phyloP scores from a whole-genome alignment of 352 stramenopile species.

The Globisporangium paddicum region DNA sequence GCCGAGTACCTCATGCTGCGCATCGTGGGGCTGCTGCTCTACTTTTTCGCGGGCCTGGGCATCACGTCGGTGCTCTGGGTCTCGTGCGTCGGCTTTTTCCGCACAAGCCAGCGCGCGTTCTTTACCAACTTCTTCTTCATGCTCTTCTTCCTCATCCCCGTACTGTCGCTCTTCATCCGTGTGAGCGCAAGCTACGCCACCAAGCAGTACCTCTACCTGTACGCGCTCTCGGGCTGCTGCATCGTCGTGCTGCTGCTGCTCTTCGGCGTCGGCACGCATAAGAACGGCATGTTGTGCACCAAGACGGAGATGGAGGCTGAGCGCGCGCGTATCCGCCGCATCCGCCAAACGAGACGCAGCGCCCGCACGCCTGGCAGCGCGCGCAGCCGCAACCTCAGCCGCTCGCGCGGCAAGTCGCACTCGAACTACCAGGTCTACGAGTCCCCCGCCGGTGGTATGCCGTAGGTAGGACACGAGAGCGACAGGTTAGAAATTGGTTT shows the following conservation, averaged over 20 bases:
- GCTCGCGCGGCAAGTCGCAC: constrained; percentile 59
- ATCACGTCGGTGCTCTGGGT: constrained; percentile 73
- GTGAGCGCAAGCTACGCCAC: constrained; percentile 21
- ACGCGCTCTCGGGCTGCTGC: constrained; percentile 38
- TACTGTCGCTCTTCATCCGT: constrained; percentile 40
- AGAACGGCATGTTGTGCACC: constrained; percentile 70
- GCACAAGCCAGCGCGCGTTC: constrained; percentile 50
- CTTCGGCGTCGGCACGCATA: constrained; percentile 46
- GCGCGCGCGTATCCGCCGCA: constrained; percentile 40
- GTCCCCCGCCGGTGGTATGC: constrained; percentile 43
- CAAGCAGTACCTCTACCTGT: constrained; percentile 59
- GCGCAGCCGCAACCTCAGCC: constrained; percentile 55
- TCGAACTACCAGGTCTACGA: constrained; percentile 72
- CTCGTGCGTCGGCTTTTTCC: constrained; percentile 67
- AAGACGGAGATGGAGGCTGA: constrained; percentile 54
- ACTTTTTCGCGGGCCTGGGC: constrained; percentile 78
- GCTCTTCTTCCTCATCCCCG: constrained; percentile 68
- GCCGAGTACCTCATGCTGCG: constrained; percentile 62
- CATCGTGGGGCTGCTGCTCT: constrained; percentile 60
- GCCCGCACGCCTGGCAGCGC: constrained; percentile 53
- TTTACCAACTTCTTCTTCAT: constrained; percentile 67
- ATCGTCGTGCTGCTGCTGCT: constrained; percentile 38
- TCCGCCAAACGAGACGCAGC: constrained; percentile 44
- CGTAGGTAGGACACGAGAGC: constrained; percentile 17
- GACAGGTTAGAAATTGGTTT: not conserved